Conservation (phyloP, 2,329 filamentous ascomycete species). For the Zymoseptoria ardabiliae region DNA sequence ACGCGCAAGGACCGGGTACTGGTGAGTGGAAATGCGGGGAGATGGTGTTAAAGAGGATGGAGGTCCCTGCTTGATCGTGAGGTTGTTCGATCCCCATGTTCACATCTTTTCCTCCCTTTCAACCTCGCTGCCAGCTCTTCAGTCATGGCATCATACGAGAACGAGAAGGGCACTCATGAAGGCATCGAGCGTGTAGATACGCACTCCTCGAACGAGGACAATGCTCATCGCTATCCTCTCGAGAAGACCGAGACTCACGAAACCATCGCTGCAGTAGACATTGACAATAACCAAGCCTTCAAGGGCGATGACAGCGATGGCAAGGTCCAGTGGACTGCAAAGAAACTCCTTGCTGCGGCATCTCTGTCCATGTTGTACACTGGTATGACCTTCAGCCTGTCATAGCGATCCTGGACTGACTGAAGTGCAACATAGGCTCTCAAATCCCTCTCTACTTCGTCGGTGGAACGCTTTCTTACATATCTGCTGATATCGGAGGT, state of each 20-base stretch:
- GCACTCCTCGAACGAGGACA: constrained; percentile 6
- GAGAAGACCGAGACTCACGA: constrained; percentile 13
- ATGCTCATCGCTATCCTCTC: constrained; percentile 4
- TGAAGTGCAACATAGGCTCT: constrained; percentile 7
- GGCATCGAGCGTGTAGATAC: constrained; percentile 9
- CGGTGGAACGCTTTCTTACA: constrained; percentile 17
- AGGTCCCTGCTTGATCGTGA: neutral
- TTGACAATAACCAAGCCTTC: constrained; percentile 30
- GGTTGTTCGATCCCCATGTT: neutral
- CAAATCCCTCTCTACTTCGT: constrained; percentile 23
- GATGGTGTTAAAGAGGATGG: neutral
- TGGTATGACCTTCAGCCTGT: constrained; percentile 13
- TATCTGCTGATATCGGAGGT: constrained; percentile 16
- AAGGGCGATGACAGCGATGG: constrained; percentile 37
- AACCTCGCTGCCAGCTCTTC: neutral
- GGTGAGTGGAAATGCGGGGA: neutral
- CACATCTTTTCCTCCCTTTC: neutral
- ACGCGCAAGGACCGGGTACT: too few species aligned
- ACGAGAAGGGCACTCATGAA: constrained; percentile 12
- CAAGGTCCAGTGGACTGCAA: constrained; percentile 31
- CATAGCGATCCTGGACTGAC: neutral
- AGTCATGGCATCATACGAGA: constrained; percentile 3
- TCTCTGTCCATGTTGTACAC: constrained; percentile 35
- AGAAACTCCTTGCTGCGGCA: constrained; percentile 30
- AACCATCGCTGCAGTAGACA: constrained; percentile 23